Evolutionary conservation across 2,329 filamentous ascomycete species (phyloP), one percentile per base, ranked within the genome.

Genomic region (Aspergillus cejpii): DNA sequence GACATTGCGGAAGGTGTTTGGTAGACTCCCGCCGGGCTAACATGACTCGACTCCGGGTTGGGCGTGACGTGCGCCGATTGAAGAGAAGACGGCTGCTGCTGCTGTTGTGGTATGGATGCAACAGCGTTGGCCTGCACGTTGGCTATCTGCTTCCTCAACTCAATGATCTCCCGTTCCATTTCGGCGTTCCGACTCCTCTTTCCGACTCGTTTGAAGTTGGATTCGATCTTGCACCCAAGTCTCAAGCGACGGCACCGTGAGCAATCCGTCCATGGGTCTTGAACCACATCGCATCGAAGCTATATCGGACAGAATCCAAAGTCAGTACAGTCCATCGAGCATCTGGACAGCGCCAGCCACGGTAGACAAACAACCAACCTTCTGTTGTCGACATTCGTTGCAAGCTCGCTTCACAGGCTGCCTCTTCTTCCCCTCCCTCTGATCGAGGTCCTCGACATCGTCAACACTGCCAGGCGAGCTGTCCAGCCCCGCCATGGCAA

Each of bases 361-460:
- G 17, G 12, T 36, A 21, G n/a, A 31, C 41, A 39, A 43, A 26
- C 17, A 28, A 45, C 63, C 64, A 52, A 84, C 81, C 72, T 84
- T 84, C 58, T 85, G 81, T 64, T 85, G 81, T 39, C 81, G 73
- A 62, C 81, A 85, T 59, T 84, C 80, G 62, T 84, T 84, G 63
- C 81, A 84, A 15, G 81, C 81, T 57, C 81, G 72, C 67, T 84
- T 81, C 50, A 74, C 69, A 2, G 73, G 72, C 45, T 67, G 67
- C 47, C 68, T 62, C 47, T 63, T 69, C 55, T 63, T 67, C 46
- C 72, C 69, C 50, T 72, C 70, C 34, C 65, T 62, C 37, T 51
- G 54, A 24, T 70, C 68, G 36, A 61, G 63, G 31, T 74, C 74
- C 21, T 72, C 70, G 44, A 60, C 61, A 53, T 70, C 71, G 37